Conservation (phyloP, 768 basidiomycete genomes). For the Tylopilus sp. region DNA sequence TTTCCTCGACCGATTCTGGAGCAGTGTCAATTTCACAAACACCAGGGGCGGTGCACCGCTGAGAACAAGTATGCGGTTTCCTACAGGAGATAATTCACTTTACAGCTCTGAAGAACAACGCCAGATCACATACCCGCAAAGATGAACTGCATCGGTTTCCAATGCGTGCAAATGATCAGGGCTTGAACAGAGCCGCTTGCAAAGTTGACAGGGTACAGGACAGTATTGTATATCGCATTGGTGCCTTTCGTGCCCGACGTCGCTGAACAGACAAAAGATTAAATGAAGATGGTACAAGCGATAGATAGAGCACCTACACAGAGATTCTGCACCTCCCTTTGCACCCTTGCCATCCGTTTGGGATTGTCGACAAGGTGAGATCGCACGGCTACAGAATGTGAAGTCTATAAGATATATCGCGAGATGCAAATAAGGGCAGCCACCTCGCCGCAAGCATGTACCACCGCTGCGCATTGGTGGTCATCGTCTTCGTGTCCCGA, state of each 20-base stretch:
- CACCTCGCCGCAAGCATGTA: slow-evolving; percentile 57
- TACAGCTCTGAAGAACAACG: neutral
- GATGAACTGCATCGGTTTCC: slow-evolving; percentile 38
- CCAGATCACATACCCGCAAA: slow-evolving; percentile 48
- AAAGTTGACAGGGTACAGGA: slow-evolving; percentile 51
- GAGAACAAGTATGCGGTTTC: slow-evolving; percentile 48
- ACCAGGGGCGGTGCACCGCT: slow-evolving; percentile 43
- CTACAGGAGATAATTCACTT: slow-evolving; percentile 7
- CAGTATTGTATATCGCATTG: slow-evolving; percentile 50
- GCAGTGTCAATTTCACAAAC: slow-evolving; percentile 56
- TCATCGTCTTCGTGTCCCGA: slow-evolving; percentile 44
- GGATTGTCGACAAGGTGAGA: slow-evolving; percentile 27
- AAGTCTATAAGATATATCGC: neutral
- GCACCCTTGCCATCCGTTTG: slow-evolving; percentile 37
- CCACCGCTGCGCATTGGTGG: slow-evolving; percentile 49
- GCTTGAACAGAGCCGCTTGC: slow-evolving; percentile 47
- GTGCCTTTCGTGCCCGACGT: slow-evolving; percentile 45
- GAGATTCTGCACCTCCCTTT: slow-evolving; percentile 40
- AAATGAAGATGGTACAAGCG: neutral
- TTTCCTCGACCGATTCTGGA: slow-evolving; percentile 56
- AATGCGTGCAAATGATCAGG: slow-evolving; percentile 52
- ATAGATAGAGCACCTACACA: slow-evolving; percentile 30
- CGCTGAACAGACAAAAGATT: slow-evolving; percentile 31
- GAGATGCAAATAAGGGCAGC: neutral
- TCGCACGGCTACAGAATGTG: slow-evolving; percentile 39